These are phyloP conservation scores for Rhodocollybia butyracea DNA, from an alignment of 768 basidiomycete species.

Conservation along the genomic window DNA sequence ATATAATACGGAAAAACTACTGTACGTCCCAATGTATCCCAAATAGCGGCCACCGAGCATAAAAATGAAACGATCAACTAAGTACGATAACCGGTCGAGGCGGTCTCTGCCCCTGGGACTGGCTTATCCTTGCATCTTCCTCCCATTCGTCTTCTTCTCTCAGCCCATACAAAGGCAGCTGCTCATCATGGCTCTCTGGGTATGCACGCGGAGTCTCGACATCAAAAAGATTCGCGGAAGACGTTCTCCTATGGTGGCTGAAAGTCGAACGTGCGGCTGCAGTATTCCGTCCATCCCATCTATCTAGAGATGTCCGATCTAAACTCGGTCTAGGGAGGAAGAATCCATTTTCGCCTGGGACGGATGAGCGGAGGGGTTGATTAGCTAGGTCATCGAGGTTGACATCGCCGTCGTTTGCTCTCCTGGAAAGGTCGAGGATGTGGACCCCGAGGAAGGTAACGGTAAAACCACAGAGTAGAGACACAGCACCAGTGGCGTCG, in stretches of 20 bases:
- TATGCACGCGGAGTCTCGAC: neutral
- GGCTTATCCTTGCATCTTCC: neutral
- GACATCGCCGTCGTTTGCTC: slow-evolving; percentile 43
- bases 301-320: slow-evolving; percentile 3
- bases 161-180: neutral
- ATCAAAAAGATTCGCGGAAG: slow-evolving; percentile 4
- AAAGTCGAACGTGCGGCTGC: neutral
- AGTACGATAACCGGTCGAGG: too few species aligned
- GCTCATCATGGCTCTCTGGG: neutral
- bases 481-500: slow-evolving; percentile 74
- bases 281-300: neutral
- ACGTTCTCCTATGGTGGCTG: neutral
- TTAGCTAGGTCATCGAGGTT: neutral
- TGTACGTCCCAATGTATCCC: too few species aligned
- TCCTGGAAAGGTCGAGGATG: slow-evolving; percentile 79
- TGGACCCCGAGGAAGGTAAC: slow-evolving; percentile 96
- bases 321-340: slow-evolving; percentile 4
- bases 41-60: too few species aligned
- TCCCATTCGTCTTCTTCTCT: slow-evolving; percentile 3
- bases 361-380: neutral
- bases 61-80: too few species aligned
- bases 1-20: too few species aligned
- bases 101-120: neutral
- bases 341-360: slow-evolving; percentile 6
- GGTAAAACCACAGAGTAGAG: slow-evolving; percentile 85